These are phyloP conservation scores for Leccinum longicurvipes DNA, from an alignment of 768 basidiomycete genomes.

Conservation along the genomic window DNA sequence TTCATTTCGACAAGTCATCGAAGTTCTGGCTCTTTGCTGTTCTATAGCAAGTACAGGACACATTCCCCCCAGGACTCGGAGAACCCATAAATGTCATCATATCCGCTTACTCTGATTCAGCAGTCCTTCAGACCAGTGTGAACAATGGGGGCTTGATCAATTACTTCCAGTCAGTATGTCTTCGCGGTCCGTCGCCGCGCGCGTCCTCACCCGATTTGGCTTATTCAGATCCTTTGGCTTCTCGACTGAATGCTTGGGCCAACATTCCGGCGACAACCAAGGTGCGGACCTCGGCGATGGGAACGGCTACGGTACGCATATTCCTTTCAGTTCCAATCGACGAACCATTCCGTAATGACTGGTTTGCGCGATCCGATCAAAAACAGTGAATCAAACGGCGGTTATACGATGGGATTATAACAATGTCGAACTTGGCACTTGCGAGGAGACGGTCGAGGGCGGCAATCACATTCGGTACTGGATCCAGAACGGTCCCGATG, in stretches of 20 bases:
- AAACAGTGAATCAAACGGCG: constrained; percentile 74
- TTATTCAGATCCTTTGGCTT: constrained; percentile 59
- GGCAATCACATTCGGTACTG: constrained; percentile 90
- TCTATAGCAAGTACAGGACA: constrained; percentile 48
- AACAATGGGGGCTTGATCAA: constrained; percentile 74
- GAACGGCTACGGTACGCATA: constrained; percentile 56
- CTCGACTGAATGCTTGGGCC: constrained; percentile 79
- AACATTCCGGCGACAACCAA: constrained; percentile 68
- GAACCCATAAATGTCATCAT: constrained; percentile 87
- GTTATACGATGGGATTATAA: constrained; percentile 86
- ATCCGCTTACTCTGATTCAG: constrained; percentile 67
- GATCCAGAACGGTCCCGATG: constrained; percentile 66
- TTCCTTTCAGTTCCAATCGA: constrained; percentile 15
- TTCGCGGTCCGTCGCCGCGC: background rate
- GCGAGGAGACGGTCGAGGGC: constrained; percentile 80
- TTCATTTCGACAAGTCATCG: background rate
- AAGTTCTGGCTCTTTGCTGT: background rate
- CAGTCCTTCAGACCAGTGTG: constrained; percentile 59
- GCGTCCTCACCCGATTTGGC: background rate
- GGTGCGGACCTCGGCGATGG: constrained; percentile 83
- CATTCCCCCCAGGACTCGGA: constrained; percentile 70
- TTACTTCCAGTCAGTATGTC: constrained; percentile 65
- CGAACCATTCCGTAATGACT: background rate
- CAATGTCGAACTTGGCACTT: constrained; percentile 77
- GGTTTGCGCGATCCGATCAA: background rate